Evolutionary conservation across 2,329 filamentous ascomycete species (phyloP), one percentile per base, ranked within the genome.

Genomic region (Sclerotinia minor): DNA sequence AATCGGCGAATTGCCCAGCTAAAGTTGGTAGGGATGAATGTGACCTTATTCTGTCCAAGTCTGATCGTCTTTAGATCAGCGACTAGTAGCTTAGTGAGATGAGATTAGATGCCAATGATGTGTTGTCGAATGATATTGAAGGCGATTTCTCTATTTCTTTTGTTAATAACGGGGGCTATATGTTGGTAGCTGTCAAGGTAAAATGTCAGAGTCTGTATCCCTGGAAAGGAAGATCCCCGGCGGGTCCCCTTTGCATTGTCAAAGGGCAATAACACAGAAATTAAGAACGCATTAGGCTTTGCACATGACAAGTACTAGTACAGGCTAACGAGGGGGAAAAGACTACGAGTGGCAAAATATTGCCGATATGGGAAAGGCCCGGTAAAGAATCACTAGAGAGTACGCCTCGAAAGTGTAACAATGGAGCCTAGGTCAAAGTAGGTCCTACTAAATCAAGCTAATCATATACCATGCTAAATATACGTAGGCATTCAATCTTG

Each of bases 61-160:
- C 21, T 38, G 45, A 63, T 45, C 59, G 59, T 50, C 50, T 35
- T 21, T 50, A 38, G 21, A 17, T 29, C 38, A 21, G 38, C 32
- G 24, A 35, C 13, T 24, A 61, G 15, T 19, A 19, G 38, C 50
- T 38, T 50, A 26, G 45, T 50, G 45, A 63, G 59, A 63, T 50
- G 32, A 61, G 15, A 50, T 38, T 32, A 3, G 45, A 38, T 50
- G 29, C 21, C 29, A 50, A 24, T n/a, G 59, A 61, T 50, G 59
- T 38, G 45, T 49, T 61, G 59, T 50, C 59, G 45, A 50, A 61
- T 61, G 8, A 61, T 26, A 50, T 61, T 5, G 59, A 49, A 41
- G 38, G 38, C 38, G 13, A 41, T 6, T 41, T 17, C 38, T 41
- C 13, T 15, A 41, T 41, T 41, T 41, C 38, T 41, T 59, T 59